A percentile compares a stretch with the other conserved stretches of the same genome.
These are phyloP conservation scores for Chalaropsis ovoidea DNA, from an alignment of 2,329 filamentous ascomycete genomes.

Conservation along the genomic window DNA sequence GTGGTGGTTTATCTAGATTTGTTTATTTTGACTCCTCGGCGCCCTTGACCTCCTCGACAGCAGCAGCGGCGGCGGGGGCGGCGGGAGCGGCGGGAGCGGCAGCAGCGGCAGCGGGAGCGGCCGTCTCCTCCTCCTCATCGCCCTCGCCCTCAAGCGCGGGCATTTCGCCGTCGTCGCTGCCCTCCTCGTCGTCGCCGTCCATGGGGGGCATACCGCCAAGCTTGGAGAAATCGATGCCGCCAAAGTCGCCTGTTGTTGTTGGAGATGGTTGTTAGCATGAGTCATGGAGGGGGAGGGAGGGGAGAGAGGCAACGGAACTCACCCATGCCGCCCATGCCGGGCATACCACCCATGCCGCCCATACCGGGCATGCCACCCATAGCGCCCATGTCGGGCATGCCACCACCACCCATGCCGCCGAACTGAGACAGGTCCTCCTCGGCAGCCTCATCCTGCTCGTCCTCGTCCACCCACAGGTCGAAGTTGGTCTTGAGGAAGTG, in stretches of 20 bases:
- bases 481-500: slow-evolving; percentile 99
- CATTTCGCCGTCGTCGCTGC: slow-evolving; percentile 64
- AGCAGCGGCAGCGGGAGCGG: slow-evolving; percentile 22
- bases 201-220: slow-evolving; percentile 45
- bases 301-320: slow-evolving; percentile 8
- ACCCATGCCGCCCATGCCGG: slow-evolving; percentile 36
- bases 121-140: slow-evolving; percentile 35
- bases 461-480: slow-evolving; percentile 98
- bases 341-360: slow-evolving; percentile 55
- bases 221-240: slow-evolving; percentile 90
- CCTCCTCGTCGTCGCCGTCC: slow-evolving; percentile 41
- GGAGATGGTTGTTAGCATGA: not conserved
- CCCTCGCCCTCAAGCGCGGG: slow-evolving; percentile 64
- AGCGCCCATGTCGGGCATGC: slow-evolving; percentile 44
- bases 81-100: not conserved
- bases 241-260: slow-evolving; percentile 52
- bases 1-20: slow-evolving; percentile 13
- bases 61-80: slow-evolving; percentile 13
- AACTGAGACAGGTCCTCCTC: slow-evolving; percentile 71
- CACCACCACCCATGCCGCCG: slow-evolving; percentile 50
- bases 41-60: slow-evolving; percentile 3
- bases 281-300: not conserved
- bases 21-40: slow-evolving; percentile 15
- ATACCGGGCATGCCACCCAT: slow-evolving; percentile 36
- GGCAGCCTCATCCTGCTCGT: slow-evolving; percentile 84